Evolutionary conservation across 768 basidiomycete genomes (phyloP).

Genomic region (Suillus brevipes): DNA sequence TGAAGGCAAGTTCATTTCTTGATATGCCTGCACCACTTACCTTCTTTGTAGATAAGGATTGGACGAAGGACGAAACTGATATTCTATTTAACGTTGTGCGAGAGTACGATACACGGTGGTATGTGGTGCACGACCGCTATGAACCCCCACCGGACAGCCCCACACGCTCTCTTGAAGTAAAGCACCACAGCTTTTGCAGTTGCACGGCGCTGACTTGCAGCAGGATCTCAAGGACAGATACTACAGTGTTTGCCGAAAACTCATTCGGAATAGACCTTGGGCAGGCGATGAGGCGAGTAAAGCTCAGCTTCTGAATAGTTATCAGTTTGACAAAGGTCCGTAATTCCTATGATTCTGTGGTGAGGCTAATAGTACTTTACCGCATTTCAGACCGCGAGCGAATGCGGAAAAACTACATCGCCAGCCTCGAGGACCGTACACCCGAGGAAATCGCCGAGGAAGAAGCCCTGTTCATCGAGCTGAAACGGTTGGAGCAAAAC

Average conservation of each 20-base stretch:
- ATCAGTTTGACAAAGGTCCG: conserved; percentile 87
- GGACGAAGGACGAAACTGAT: conserved; percentile 93
- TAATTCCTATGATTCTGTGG: background rate
- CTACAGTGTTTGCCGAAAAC: conserved; percentile 85
- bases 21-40: background rate
- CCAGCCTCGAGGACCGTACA: conserved; percentile 85
- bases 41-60: conserved; percentile 60
- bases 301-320: conserved; percentile 63
- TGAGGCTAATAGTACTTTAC: background rate
- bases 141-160: conserved; percentile 60
- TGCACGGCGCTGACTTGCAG: background rate
- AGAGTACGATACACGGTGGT: conserved; percentile 87
- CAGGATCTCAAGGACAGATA: conserved; percentile 95
- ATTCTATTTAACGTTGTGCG: conserved; percentile 81
- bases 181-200: background rate
- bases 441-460: conserved; percentile 91
- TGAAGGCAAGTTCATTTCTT: conserved; percentile 49
- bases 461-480: conserved; percentile 89
- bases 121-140: conserved; percentile 89
- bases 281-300: conserved; percentile 77
- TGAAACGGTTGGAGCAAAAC: conserved; percentile 93
- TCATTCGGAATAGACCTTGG: conserved; percentile 84
- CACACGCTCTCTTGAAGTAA: conserved; percentile 69
- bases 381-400: conserved; percentile 71
- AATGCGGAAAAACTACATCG: conserved; percentile 84